Evolutionary conservation across 2,329 filamentous ascomycete genomes (phyloP), one percentile per base, ranked within the genome.

Genomic region (Akanthomyces lecanii): DNA sequence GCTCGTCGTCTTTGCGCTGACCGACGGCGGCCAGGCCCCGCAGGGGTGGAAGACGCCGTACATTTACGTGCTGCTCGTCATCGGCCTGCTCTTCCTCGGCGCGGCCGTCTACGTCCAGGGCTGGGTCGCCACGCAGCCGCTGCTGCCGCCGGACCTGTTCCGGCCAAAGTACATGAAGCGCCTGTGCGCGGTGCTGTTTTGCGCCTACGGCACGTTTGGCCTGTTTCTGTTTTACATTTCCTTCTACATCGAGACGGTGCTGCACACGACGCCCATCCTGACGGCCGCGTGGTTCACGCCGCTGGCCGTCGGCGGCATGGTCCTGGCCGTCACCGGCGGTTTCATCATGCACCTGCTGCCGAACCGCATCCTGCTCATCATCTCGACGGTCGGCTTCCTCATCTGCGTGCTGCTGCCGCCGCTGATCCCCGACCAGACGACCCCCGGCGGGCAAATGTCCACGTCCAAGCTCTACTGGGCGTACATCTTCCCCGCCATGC

Each of bases 1-100:
- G 2, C 79, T 95, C 30, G 79, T 91, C 66, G 87, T 92, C 0
- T 94, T 88, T 68, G 88, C 90, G 0, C 83, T 95, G 58, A 92
- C 90, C 0, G 87, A 91, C 54, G 87, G 86, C 8, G 83, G 86
- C 0, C 85, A 91, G 71, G 89, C 89, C 0, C 82, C 86, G 0
- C 71, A 85, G 3, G 85, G 87, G 1, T 94, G 90, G 89, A 78
- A 74, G n/a, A 91, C 88, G 0, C 87, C 89, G 1, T 91, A 92
- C 67, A 87, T 94, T 44, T 83, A 84, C 47, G 77, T 87, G 11
- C 85, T 86, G 0, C 82, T 94, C 53, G 75, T 86, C 3, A 45
- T 89, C 1, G 90, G 90, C 0, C 75, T 82, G 6, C 63, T 90
- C 0, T 73, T 89, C 8, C 77, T 95, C 1, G 75, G 74, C 1